Evolutionary conservation across 1,284 basidiomycete species (phyloP), one percentile per base, ranked within the genome.

Genomic region (Gastroboletus turbinatus): DNA sequence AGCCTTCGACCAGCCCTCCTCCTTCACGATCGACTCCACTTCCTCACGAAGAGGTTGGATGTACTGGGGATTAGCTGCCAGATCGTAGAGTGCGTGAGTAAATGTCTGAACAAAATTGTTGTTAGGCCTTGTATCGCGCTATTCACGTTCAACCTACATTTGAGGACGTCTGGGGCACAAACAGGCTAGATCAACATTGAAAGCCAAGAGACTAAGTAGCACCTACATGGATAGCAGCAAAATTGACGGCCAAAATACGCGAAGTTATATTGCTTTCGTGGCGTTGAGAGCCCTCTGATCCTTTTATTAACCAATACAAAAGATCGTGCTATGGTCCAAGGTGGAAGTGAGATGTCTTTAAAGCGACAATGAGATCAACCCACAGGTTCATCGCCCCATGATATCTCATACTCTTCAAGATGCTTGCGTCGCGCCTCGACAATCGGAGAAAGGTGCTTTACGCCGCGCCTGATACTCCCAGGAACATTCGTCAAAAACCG

Each of bases 301-400:
- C 68, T 36, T 80, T 75, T 53, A 82, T 67, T 13, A 81, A 56
- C 80, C 78, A 82, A 51, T 67, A 68, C 16, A 82, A 58, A 43
- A 76, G 51, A 57, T 78, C 76, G 52, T 76, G 73, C 74, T 79
- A 56, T n/a, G n/a, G n/a, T n/a, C 5, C 16, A 19, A 27, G 9
- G 6, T 21, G 16, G 38, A 21, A 8, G 42, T 46, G 10, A 46
- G 33, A 21, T 9, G 4, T 8, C 14, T 19, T 8, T 13, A 4
- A 3, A 2, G 5, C 2, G 16, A 46, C 14, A 29, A 4, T 25
- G 17, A 16, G 27, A 33, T 16, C 10, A 3, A 66, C 71, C 2
- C 44, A 76, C 77, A 30, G 76, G 73, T 50, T 70, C 74, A 17
- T 73, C 74, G 5, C 65, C 51, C 70, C 71, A 76, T 40, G 73